phyloP scores from a whole-genome alignment of 495 filamentous ascomycete species.

The Penicillium robsamsonii region DNA sequence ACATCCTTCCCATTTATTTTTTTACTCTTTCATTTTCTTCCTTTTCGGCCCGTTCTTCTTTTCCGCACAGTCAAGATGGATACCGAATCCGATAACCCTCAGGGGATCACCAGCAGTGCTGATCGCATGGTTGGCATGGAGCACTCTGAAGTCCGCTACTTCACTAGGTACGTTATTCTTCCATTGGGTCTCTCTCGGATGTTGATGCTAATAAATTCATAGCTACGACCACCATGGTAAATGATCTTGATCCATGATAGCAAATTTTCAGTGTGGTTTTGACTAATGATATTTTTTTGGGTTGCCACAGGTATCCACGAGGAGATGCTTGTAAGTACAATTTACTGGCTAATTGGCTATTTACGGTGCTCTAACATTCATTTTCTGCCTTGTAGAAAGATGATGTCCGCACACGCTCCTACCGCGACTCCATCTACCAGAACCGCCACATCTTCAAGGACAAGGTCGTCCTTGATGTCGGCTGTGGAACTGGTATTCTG shows the following conservation, averaged over 20 bases:
- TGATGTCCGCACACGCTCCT: constrained; percentile 91
- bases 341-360: constrained; percentile 7
- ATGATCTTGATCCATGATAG: background rate
- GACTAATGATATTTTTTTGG: constrained; percentile 19
- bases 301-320: constrained; percentile 80
- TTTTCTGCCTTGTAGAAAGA: constrained; percentile 68
- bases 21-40: constrained; percentile 6
- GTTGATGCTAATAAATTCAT: constrained; percentile 33
- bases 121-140: constrained; percentile 62
- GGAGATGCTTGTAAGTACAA: constrained; percentile 86
- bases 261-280: constrained; percentile 1
- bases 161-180: constrained; percentile 68
- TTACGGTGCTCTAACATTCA: constrained; percentile 2
- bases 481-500: constrained; percentile 89
- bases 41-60: constrained; percentile 7
- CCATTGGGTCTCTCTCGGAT: background rate
- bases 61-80: constrained; percentile 29
- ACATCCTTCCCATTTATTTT: constrained; percentile 12
- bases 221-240: constrained; percentile 97
- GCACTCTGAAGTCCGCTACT: constrained; percentile 93
- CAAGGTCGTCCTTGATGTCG: constrained; percentile 96
- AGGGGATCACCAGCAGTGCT: constrained; percentile 43
- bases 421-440: constrained; percentile 94
- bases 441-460: constrained; percentile 96
- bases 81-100: constrained; percentile 25